Evolutionary conservation across 169 alveolate species (phyloP), one percentile per base, ranked within the genome.

Genomic region (Plasmodium falciparum): DNA sequence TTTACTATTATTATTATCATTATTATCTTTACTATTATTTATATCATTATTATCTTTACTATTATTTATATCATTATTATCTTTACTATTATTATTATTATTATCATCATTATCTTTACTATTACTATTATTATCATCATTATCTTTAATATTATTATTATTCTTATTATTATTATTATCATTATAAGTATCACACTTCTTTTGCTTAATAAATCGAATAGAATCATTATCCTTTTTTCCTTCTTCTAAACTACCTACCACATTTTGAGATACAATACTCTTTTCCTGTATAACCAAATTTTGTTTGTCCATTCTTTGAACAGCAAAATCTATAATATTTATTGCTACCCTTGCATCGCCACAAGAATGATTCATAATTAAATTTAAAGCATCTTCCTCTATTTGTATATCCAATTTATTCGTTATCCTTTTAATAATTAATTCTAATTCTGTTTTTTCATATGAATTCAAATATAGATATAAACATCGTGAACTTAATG

Each of bases 301-400:
- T 56, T 75, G 75, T 17, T 63, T n/a, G 1, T 43, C 47, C 83
- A 80, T 80, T 54, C 56, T 50, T 15, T 69, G 74, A 13, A 80
- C 29, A 1, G 90, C 71, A 26, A 69, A 67, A 43, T 80, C 90
- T n/a, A 80, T 80, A 9, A 80, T 80, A 50, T 69, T 69, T 22
- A 80, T 80, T 8, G 90, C 90, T 15, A 80, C 90, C 29, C 90
- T 26, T 22, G 90, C 90, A 61, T 80, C 90, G 15, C 90, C 90
- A 69, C 83, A 66, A 5, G 90, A 80, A 71, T 80, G 90, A 20
- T 70, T 69, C 59, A 80, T 80, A 4, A 80, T 80, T 22, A 69
- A 22, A 49, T 80, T 66, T 72, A 80, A 49, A 22, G 90, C 90
- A 5, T 69, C 69, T 6, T 80, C 83, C 43, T 80, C 90, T 59